These are phyloP conservation scores for Pulveroboletus frians DNA, from an alignment of 768 basidiomycete genomes.

Conservation along the genomic window DNA sequence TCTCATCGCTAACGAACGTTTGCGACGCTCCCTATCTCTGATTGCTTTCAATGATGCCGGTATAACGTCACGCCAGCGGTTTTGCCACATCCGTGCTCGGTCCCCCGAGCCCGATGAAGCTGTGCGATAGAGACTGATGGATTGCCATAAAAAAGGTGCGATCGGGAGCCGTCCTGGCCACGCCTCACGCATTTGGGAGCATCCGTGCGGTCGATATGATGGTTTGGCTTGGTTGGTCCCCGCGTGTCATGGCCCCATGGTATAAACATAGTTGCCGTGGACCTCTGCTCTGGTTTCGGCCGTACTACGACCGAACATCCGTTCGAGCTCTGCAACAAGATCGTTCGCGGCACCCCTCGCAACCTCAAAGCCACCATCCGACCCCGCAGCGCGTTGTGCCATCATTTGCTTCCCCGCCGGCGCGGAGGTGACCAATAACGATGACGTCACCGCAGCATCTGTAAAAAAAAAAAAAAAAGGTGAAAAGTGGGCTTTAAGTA, in stretches of 20 bases:
- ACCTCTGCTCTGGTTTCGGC: not conserved
- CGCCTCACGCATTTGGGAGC: not conserved
- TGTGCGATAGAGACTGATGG: not conserved
- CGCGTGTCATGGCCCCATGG: not conserved
- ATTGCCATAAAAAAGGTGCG: not conserved
- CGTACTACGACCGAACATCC: not conserved
- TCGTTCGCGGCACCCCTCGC: not conserved
- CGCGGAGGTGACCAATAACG: not conserved
- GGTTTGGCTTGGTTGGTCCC: not conserved
- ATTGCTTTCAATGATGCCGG: not conserved
- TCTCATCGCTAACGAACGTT: no score
- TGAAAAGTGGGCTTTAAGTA: not conserved
- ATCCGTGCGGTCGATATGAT: conserved; percentile 4
- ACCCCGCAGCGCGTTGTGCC: not conserved
- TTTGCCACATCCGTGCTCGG: not conserved
- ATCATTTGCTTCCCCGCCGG: not conserved
- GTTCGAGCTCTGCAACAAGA: not conserved
- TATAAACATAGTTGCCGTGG: no score
- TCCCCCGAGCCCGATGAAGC: not conserved
- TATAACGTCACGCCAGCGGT: not conserved
- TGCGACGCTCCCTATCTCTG: no score
- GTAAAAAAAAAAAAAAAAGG: not conserved
- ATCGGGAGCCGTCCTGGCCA: not conserved
- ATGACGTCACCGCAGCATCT: not conserved
- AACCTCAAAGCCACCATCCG: no score